Base-by-base conservation (phyloP, 1,284 basidiomycete species). In the Malassezia dermatis region DNA sequence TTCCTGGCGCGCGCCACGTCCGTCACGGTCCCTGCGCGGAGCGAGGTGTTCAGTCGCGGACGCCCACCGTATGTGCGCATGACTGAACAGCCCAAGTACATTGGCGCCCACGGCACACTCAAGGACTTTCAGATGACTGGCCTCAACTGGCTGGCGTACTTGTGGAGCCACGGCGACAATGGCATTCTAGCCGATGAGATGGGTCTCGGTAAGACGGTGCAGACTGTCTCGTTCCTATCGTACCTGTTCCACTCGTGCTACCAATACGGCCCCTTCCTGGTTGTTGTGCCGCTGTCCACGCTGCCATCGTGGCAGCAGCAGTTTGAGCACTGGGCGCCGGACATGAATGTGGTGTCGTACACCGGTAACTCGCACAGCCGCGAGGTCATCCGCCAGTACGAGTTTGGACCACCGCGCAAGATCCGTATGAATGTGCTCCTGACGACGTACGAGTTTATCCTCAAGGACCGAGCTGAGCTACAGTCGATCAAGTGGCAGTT, bases 71-170 rank as follows among this genome's bases (percentile, higher is more conserved):
- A 91, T 77, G 80, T 82, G 66, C 88, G 89, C 77, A 88, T 98
- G 70, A 81, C 80, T 17, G 85, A 87, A 71, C 89, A 96, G 75
- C 94, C 94, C 1, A 83, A 85, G 8, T 99, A 95, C 76, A 83
- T 98, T 65, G 78, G 76, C 56, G 42, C 37, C n/a, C 64, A 64
- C 32, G 88, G 88, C 10, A 79, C 84, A 56, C 80, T 99, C 61
- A 98, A 98, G 77, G 93, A 96, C 65, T 99, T 98, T 80, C 94
- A 99, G 78, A 80, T 98, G 51, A 95, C 89, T 1, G 94, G 94
- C 30, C 80, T 99, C 61, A 98, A 98, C 75, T 99, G 94, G 94
- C 81, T 99, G 21, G 88, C 89, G 1, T 98, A 94, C 75, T 79
- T 93, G 8, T 98, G 93, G 93, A 85, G 82, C 67, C 84, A 89